phyloP scores from a whole-genome alignment of 2,329 filamentous ascomycete genomes.

The Herpotrichia juniperi region DNA sequence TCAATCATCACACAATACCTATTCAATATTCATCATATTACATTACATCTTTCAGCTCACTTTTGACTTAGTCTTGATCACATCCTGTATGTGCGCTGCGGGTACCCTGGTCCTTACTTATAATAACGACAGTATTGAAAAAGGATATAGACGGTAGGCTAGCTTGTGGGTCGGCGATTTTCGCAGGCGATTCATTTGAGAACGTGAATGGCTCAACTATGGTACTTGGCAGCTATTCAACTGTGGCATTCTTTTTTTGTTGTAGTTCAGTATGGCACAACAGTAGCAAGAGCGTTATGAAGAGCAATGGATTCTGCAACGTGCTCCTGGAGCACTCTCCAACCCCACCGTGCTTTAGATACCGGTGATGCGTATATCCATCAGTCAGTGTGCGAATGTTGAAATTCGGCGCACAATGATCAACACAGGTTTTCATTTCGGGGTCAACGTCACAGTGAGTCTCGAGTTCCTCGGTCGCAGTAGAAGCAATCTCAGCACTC shows the following conservation, averaged over 20 bases:
- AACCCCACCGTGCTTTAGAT: too few relatives aligned
- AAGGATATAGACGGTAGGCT: too few relatives aligned
- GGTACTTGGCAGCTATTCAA: too few relatives aligned
- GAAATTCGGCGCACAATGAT: not conserved
- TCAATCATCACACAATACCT: not conserved
- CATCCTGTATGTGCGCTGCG: too few relatives aligned
- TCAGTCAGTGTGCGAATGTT: not conserved
- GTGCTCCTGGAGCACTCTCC: not conserved
- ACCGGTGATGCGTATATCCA: not conserved
- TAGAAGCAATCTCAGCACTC: not conserved
- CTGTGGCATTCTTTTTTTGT: too few relatives aligned
- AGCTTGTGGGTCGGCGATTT: too few relatives aligned
- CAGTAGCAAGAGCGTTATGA: not conserved
- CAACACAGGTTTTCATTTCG: not conserved
- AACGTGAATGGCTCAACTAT: too few relatives aligned
- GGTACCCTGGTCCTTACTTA: too few relatives aligned
- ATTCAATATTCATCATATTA: not conserved
- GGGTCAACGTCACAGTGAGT: not conserved
- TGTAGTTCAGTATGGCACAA: too few relatives aligned
- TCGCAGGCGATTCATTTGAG: too few relatives aligned
- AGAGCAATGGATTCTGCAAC: not conserved
- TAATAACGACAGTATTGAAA: too few relatives aligned
- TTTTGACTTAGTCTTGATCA: too few relatives aligned
- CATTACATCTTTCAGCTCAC: not conserved
- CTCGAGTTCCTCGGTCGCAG: not conserved